Percentiles rank a stretch among this genome's conserved stretches.
phyloP scores from a whole-genome alignment of 257 asterid genomes.

The Hygrophila difformis region DNA sequence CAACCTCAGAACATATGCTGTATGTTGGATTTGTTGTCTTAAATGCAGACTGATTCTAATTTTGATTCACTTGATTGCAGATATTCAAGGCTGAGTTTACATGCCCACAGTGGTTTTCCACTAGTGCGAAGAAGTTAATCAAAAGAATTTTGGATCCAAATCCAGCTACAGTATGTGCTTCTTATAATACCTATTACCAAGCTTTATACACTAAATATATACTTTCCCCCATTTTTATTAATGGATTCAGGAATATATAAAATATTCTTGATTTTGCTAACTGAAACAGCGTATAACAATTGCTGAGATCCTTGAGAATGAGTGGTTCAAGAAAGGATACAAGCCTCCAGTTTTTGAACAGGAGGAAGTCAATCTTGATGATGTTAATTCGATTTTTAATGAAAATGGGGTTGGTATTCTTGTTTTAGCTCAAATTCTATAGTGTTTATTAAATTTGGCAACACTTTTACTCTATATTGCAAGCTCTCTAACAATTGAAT shows the following conservation, averaged over 20 bases:
- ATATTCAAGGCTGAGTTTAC: conserved; percentile 83
- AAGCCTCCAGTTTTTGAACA: conserved; percentile 62
- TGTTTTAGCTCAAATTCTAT: neutral
- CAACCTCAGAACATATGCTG: too few species aligned
- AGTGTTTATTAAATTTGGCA: neutral
- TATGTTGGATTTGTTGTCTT: too few species aligned
- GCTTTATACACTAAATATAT: neutral
- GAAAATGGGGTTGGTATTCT: conserved; percentile 47
- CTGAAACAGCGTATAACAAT: conserved; percentile 71
- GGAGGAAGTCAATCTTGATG: conserved; percentile 83
- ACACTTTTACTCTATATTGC: neutral
- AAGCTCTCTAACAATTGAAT: neutral
- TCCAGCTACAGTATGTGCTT: conserved; percentile 60
- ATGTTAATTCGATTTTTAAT: conserved; percentile 63
- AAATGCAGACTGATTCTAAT: conserved; percentile 3
- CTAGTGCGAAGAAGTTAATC: conserved; percentile 75
- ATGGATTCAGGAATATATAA: neutral
- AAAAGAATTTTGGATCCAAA: conserved; percentile 88
- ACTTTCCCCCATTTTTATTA: too few species aligned
- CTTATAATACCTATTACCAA: neutral
- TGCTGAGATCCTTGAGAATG: conserved; percentile 64
- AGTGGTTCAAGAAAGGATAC: conserved; percentile 97
- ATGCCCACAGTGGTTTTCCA: conserved; percentile 87
- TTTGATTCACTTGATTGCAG: conserved; percentile 37
- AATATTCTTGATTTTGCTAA: conserved; percentile 1